A percentile compares a stretch with the other conserved stretches of the same genome.
phyloP scores from a whole-genome alignment of 2,329 filamentous ascomycete species.

The Claviceps sp. region DNA sequence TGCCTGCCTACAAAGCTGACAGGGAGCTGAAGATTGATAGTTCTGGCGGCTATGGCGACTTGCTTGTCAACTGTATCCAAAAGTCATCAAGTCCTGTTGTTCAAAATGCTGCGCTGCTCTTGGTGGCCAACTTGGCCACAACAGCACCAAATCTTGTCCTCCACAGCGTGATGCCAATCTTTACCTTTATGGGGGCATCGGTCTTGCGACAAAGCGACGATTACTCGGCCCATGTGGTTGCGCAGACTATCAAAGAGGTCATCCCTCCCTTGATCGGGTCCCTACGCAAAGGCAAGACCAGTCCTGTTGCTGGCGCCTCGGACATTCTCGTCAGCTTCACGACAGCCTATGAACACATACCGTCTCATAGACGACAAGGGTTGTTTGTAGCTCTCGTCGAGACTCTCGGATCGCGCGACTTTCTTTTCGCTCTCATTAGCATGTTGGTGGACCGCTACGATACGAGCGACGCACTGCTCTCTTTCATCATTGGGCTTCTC shows the following conservation, averaged over 20 bases:
- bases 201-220: constrained; percentile 88
- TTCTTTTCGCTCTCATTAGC: constrained; percentile 73
- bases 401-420: constrained; percentile 74
- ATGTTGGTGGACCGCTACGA: constrained; percentile 88
- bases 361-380: constrained; percentile 66
- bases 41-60: constrained; percentile 69
- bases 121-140: constrained; percentile 76
- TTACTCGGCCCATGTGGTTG: constrained; percentile 91
- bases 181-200: constrained; percentile 93
- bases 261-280: constrained; percentile 84
- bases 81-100: constrained; percentile 86
- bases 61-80: constrained; percentile 88
- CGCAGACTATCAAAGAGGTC: constrained; percentile 86
- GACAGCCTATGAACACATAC: constrained; percentile 91
- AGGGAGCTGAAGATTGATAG: constrained; percentile 55
- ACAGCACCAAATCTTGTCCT: constrained; percentile 83
- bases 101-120: constrained; percentile 77
- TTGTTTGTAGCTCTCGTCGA: constrained; percentile 76
- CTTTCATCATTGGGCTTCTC: constrained; percentile 64
- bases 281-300: constrained; percentile 66
- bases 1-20: constrained; percentile 58
- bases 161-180: constrained; percentile 97
- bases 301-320: constrained; percentile 66
- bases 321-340: constrained; percentile 93
- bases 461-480: constrained; percentile 56